Evolutionary conservation across 192 early-diverging fungal species (phyloP), one percentile per base, ranked within the genome.

Genomic region (Dissophora ornata): DNA sequence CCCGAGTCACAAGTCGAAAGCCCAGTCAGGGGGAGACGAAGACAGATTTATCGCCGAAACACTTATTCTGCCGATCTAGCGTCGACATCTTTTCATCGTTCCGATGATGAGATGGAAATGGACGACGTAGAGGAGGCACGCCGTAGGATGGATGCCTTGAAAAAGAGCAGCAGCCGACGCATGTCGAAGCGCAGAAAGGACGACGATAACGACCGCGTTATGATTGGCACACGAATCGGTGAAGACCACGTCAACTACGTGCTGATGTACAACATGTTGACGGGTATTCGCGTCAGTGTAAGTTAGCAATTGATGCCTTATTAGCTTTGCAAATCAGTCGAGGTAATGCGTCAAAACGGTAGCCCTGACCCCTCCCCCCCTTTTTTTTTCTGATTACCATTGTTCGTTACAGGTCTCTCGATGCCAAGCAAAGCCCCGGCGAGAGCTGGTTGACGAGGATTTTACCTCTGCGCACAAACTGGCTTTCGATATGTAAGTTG

Each of bases 251-350:
- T 86, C 16, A 97, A 99, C 81, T 99, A 97, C 70, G 89, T 94
- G 52, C 85, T 98, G 15, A 99, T 99, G 96, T 98, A 96, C 84
- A 95, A 98, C 63, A 99, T 99, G 97, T 84, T 99, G 28, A 99
- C 95, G 1, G 96, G 97, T 13, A 97, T 98, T 69, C 88, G 97
- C 19, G 90, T 97, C 19, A 90, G 92, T 16, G 93, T 95, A 78
- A 74, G 83, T 86, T n/a, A 12, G 36, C 12, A 5, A 12, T 38
- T 38, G 36, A 38, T 38, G 7, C 36, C 36, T 38, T 38, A 9
- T 38, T n/a, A n/a, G n/a, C n/a, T n/a, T n/a, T n/a, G n/a, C n/a
- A n/a, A n/a, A n/a, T n/a, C n/a, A n/a, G n/a, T n/a, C n/a, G n/a
- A n/a, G n/a, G n/a, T n/a, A n/a, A n/a, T n/a, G n/a, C n/a, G 28